Evolutionary conservation across 306 rosid genomes (phyloP), one percentile per base, ranked within the genome.

Genomic region (Dalbergia cochinchinensis): DNA sequence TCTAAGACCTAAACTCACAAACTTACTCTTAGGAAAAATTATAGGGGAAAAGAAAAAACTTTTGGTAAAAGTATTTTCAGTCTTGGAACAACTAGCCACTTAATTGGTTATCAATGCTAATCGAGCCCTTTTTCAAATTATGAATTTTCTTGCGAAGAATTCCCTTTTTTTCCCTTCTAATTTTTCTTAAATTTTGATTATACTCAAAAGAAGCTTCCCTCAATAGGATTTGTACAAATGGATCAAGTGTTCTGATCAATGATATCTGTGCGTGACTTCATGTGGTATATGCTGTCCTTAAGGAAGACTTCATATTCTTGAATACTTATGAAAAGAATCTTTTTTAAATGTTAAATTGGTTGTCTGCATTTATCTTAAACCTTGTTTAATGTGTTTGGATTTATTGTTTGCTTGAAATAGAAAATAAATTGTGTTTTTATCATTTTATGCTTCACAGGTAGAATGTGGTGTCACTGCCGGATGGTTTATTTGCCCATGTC

Each of bases 391-490:
- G 22, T 1, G 1, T 26, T 71, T 72, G 35, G 58, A 31, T 45
- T 62, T 54, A 78, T 69, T 75, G 57, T 61, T 31, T 62, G 42
- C 81, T 71, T 54, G 55, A 68, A 65, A 64, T 50, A n/a, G 16
- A 51, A 39, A 69, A 39, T 11, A 58, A 58, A 35, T 55, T 14
- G 88, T 61, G 65, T 47, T 60, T 31, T 71, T 37, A 37, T 37
- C 41, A 37, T 37, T 37, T 37, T 61, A 20, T 69, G 37, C 70
- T 77, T 62, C 85, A 75, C 90, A 94, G 98, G 98, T 86, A 94
- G 95, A 81, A 94, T 94, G 98, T 91, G 98, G 98, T 94, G 98
- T 84, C 98, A 94, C 79, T 94, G 98, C 79, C 86, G 97, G 70
- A 91, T 94, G 98, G 98, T 94, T 60, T 94, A 94, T 86, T 82